Evolutionary conservation across 192 early-diverging fungal genomes (phyloP).

Genomic region (Backusella circina): DNA sequence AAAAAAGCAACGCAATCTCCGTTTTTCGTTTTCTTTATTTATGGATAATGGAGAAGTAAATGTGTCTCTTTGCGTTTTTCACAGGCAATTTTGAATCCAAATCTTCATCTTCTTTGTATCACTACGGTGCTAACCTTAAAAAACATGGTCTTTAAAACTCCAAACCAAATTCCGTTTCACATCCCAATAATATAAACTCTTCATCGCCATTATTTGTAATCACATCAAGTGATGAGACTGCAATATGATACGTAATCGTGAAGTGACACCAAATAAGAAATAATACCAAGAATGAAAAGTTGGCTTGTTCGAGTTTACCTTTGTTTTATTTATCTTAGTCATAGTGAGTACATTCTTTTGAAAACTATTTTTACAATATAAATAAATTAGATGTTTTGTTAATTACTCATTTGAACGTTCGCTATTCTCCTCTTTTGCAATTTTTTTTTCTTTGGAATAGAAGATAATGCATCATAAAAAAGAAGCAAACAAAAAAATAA

Average conservation of each 20-base stretch:
- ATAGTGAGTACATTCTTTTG: not conserved
- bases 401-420: not conserved
- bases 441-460: too few species aligned
- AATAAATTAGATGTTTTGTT: not conserved
- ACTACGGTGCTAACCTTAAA: not conserved
- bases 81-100: not conserved
- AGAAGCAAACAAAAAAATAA: not conserved
- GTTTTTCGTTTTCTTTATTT: not conserved
- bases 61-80: not conserved
- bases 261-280: not conserved
- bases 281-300: not conserved
- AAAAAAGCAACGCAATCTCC: not conserved
- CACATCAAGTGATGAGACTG: not conserved
- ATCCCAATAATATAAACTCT: not conserved
- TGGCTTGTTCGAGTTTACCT: not conserved
- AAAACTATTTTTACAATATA: not conserved
- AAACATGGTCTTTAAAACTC: not conserved
- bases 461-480: not conserved
- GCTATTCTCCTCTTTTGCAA: not conserved
- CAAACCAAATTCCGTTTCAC: not conserved
- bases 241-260: not conserved
- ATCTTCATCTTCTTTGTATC: not conserved
- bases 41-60: not conserved
- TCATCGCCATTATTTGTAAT: not conserved
- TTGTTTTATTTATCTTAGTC: not conserved